Base-by-base conservation (phyloP, 495 filamentous ascomycete species). In the Xanthoparmelia taractica region DNA sequence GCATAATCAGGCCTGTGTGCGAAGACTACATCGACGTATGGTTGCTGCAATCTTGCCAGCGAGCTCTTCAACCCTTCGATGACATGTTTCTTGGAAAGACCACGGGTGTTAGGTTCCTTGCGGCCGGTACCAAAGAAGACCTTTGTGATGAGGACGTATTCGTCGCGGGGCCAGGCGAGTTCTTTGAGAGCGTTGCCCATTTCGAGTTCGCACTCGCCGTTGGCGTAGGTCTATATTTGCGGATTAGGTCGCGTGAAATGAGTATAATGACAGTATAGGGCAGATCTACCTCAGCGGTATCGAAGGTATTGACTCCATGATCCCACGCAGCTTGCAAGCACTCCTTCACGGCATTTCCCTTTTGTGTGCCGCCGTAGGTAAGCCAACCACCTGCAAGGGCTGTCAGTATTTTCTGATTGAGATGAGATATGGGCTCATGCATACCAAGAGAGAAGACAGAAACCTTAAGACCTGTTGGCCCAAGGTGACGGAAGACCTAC, bases 81-180 rank as follows among this genome's bases (percentile, higher is more conserved):
- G 47, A 93, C 79, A 76, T 96, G 91, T 74, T 96, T 96, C 62
- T 89, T 82, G 38, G 84, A 88, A 23, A 96, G 81, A 5, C 91
- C 91, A 64, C 80, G 76, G 68, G 91, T 92, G 74, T 92, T 91
- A 57, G 87, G 79, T 18, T 67, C 65, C 71, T 83, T 86, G 50
- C 78, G 77, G 48, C 83, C 82, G 66, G 83, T 82, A 86, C 88
- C 83, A 81, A 90, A 65, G 74, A 90, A 84, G 63, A 92, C 79
- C 84, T 86, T 62, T 18, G 64, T 33, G 38, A 33, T 40, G 20
- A 64, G 27, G 58, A 76, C 80, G 64, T 81, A 87, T 69, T 68
- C 63, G 37, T 68, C 57, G 25, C 64, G 59, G 1, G 64, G 65
- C 63, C 63, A 65, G 38, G 50, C 75, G 58, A 75, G 76, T 57